Evolutionary conservation across 805 yeast species (phyloP).

Genomic region (Yamadazyma akitaensis): DNA sequence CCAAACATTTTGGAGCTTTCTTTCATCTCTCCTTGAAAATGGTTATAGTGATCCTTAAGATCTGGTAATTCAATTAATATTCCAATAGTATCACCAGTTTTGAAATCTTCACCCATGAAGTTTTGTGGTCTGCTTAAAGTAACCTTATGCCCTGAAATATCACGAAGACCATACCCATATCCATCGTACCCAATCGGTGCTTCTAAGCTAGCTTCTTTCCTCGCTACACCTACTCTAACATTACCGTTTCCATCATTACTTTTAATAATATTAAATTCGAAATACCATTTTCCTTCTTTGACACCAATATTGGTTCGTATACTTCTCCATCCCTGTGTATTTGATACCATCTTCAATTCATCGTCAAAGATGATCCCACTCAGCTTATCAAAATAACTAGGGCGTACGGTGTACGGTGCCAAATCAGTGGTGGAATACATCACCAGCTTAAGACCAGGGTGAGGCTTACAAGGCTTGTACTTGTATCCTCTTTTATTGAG

Average conservation of each 20-base stretch:
- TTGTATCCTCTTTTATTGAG: slow-evolving; percentile 76
- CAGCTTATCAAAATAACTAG: slow-evolving; percentile 68
- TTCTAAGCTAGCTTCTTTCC: slow-evolving; percentile 85
- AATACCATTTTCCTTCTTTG: slow-evolving; percentile 74
- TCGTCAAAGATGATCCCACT: slow-evolving; percentile 44
- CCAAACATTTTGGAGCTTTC: slow-evolving; percentile 14
- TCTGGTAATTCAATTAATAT: slow-evolving; percentile 68
- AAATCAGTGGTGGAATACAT: slow-evolving; percentile 72
- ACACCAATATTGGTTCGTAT: slow-evolving; percentile 71
- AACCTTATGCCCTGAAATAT: slow-evolving; percentile 67
- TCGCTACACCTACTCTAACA: slow-evolving; percentile 77
- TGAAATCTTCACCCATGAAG: slow-evolving; percentile 54
- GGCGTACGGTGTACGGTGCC: slow-evolving; percentile 58
- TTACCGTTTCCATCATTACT: slow-evolving; percentile 42
- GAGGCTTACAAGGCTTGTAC: slow-evolving; percentile 75
- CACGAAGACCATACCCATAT: slow-evolving; percentile 89
- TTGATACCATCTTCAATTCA: slow-evolving; percentile 42
- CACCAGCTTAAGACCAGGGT: slow-evolving; percentile 52
- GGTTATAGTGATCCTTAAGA: slow-evolving; percentile 40
- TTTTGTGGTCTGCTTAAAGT: slow-evolving; percentile 65
- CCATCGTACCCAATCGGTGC: slow-evolving; percentile 97
- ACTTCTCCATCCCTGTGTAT: slow-evolving; percentile 71
- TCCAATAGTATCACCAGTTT: slow-evolving; percentile 81
- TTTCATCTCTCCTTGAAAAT: slow-evolving; percentile 24
- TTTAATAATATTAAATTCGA: slow-evolving; percentile 64